phyloP scores from a whole-genome alignment of 2,329 filamentous ascomycete genomes.

The Aspergillus sp. region DNA sequence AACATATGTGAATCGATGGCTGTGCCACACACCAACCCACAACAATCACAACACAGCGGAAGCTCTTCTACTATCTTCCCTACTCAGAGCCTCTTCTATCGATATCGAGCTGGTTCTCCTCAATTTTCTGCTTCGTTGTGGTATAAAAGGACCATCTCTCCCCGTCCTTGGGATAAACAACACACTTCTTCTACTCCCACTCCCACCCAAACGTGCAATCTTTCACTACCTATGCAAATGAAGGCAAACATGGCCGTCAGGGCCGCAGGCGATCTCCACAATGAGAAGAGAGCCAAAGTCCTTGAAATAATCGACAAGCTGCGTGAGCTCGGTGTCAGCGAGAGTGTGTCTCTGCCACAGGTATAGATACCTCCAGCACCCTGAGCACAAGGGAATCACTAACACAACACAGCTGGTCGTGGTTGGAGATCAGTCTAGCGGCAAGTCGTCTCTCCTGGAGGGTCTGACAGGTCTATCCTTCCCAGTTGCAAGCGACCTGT shows the following conservation, averaged over 20 bases:
- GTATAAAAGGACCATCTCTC: neutral
- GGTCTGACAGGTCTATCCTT: slow-evolving; percentile 31
- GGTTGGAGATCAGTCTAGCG: slow-evolving; percentile 35
- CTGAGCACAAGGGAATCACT: neutral
- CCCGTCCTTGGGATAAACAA: neutral
- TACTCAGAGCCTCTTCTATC: neutral
- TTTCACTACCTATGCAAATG: neutral
- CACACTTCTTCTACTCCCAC: neutral
- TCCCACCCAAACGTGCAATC: neutral
- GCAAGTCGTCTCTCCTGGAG: slow-evolving; percentile 34
- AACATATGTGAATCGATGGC: neutral
- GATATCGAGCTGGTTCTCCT: no score
- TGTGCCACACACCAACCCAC: neutral
- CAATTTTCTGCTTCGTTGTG: no score
- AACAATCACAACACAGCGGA: neutral
- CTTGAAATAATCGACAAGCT: slow-evolving; percentile 27
- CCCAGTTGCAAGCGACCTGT: slow-evolving; percentile 28
- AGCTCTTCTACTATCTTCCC: neutral
- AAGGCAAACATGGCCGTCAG: neutral
- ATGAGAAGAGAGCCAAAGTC: slow-evolving; percentile 13
- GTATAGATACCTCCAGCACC: slow-evolving; percentile 9
- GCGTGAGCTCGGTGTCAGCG: slow-evolving; percentile 28
- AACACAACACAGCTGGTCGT: slow-evolving; percentile 29
- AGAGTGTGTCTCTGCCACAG: slow-evolving; percentile 31
- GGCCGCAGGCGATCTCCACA: slow-evolving; percentile 27